A percentile compares a stretch with the other conserved stretches of the same genome.
phyloP scores from a whole-genome alignment of 1,284 basidiomycete genomes.

The Ceratobasidium sp. region DNA sequence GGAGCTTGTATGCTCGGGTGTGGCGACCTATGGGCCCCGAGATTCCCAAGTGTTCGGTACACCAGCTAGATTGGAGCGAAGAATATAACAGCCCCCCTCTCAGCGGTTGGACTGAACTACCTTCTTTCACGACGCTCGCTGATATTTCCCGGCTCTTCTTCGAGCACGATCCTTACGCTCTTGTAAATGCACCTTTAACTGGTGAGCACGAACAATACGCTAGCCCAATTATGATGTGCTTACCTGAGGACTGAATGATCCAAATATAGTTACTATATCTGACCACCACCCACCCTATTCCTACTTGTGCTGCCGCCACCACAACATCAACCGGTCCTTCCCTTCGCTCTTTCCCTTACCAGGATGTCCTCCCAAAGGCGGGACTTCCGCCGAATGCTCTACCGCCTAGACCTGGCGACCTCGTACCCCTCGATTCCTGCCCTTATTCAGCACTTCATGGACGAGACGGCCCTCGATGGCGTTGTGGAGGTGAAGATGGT shows the following conservation, averaged over 20 bases:
- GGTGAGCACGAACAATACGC: constrained; percentile 20
- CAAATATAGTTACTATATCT: constrained; percentile 14
- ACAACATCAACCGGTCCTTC: constrained; percentile 14
- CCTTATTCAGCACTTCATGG: constrained; percentile 37
- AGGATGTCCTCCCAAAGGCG: constrained; percentile 37
- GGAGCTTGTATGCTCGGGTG: constrained; percentile 13
- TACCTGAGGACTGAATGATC: constrained; percentile 18
- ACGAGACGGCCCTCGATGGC: constrained; percentile 34
- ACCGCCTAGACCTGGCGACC: constrained; percentile 37
- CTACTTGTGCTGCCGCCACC: constrained; percentile 28
- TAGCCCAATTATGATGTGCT: constrained; percentile 20
- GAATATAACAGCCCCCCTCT: constrained; percentile 28
- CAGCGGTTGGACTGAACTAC: constrained; percentile 16
- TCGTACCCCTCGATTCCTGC: constrained; percentile 35
- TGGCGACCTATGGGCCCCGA: constrained; percentile 9
- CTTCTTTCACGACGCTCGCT: constrained; percentile 37
- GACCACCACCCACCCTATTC: constrained; percentile 25
- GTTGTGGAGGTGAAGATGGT: constrained; percentile 37
- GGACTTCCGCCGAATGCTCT: constrained; percentile 38
- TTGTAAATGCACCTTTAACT: constrained; percentile 33
- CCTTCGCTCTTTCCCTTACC: constrained; percentile 37
- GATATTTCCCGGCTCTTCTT: constrained; percentile 23
- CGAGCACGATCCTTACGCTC: constrained; percentile 37
- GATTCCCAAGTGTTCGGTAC: neutral
- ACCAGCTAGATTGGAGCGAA: constrained; percentile 8